These are phyloP conservation scores for Nyctanthes arbortristis DNA, from an alignment of 257 asterid genomes.

Conservation along the genomic window DNA sequence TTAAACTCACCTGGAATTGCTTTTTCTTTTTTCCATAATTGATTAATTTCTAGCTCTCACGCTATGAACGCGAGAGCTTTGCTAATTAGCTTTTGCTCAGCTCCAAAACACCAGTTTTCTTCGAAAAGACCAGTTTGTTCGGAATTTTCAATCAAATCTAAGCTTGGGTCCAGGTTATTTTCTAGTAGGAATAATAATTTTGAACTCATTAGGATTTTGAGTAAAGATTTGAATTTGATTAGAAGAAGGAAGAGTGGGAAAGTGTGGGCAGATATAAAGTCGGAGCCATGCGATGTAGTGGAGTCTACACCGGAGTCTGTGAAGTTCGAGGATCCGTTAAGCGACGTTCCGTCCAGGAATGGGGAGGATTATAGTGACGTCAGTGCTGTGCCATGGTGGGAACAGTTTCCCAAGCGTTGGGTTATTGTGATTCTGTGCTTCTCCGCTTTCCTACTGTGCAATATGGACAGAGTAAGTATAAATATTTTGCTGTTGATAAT, in stretches of 20 bases:
- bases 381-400: conserved; percentile 57
- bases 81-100: conserved; percentile 51
- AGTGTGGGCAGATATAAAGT: conserved; percentile 61
- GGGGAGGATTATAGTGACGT: conserved; percentile 24
- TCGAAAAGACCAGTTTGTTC: conserved; percentile 13
- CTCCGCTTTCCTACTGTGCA: conserved; percentile 83
- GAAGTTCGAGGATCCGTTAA: conserved; percentile 30
- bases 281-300: conserved; percentile 51
- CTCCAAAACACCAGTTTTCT: conserved; percentile 44
- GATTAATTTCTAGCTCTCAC: conserved; percentile 23
- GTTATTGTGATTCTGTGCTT: conserved; percentile 82
- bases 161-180: conserved; percentile 23
- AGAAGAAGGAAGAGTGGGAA: conserved; percentile 37
- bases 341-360: conserved; percentile 28
- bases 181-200: conserved; percentile 19
- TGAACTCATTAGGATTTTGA: not conserved
- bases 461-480: conserved; percentile 82
- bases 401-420: conserved; percentile 84
- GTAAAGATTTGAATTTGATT: conserved; percentile 23
- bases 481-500: not conserved
- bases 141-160: not conserved
- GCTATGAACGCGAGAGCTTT: conserved; percentile 71
- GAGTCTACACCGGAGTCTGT: conserved; percentile 50
- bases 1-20: not conserved
- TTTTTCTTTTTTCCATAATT: not conserved